phyloP scores from a whole-genome alignment of 495 filamentous ascomycete species.

The Hyaloscypha finlandica region DNA sequence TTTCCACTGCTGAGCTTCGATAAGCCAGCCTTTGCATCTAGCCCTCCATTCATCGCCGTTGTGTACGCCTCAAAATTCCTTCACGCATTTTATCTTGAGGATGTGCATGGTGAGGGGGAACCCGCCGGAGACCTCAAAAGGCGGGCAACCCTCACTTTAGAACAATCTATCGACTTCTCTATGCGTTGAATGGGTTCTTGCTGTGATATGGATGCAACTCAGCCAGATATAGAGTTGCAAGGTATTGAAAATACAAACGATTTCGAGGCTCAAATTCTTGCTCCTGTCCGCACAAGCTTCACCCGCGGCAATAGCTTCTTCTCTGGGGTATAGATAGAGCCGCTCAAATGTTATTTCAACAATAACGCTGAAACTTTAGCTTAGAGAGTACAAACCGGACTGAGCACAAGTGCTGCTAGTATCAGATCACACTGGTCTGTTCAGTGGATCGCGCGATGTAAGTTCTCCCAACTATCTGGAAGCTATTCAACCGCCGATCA shows the following conservation, averaged over 20 bases:
- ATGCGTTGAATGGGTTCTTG: slow-evolving; percentile 3
- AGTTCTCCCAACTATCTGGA: neutral
- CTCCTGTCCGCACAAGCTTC: neutral
- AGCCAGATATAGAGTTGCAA: slow-evolving; percentile 3
- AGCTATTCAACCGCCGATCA: neutral
- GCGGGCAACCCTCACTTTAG: neutral
- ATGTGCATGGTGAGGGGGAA: neutral
- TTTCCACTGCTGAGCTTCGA: too few relatives aligned
- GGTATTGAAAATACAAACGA: slow-evolving; percentile 4
- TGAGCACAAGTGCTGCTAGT: slow-evolving; percentile 7
- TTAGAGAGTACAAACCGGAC: slow-evolving; percentile 1
- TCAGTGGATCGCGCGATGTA: slow-evolving; percentile 15
- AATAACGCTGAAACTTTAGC: slow-evolving; percentile 5
- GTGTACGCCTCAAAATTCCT: neutral
- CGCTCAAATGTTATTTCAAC: slow-evolving; percentile 3
- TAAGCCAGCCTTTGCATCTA: too few relatives aligned
- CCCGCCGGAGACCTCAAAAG: neutral
- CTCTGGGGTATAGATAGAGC: slow-evolving; percentile 1
- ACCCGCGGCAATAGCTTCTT: neutral
- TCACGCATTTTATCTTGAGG: neutral
- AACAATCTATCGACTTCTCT: neutral
- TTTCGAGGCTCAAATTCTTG: slow-evolving; percentile 6
- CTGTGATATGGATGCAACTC: slow-evolving; percentile 1
- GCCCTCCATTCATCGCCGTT: neutral
- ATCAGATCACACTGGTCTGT: slow-evolving; percentile 17